phyloP scores from a whole-genome alignment of 768 basidiomycete genomes.

The Leucosporidium scottii region DNA sequence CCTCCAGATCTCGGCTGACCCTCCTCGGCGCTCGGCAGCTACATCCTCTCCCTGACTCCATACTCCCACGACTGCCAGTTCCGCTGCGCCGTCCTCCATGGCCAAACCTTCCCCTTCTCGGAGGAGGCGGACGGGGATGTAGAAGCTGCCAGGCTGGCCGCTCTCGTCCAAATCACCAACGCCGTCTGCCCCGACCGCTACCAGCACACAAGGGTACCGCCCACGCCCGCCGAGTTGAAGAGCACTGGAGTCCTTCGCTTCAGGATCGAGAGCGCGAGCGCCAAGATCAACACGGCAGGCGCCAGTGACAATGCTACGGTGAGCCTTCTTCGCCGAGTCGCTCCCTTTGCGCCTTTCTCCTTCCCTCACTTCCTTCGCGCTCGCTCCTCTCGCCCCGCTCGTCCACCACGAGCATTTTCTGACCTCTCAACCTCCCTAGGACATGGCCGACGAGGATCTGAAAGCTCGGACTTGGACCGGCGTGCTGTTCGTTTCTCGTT shows the following conservation, averaged over 20 bases:
- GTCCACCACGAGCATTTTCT: too few relatives aligned
- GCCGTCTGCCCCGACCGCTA: constrained; percentile 1
- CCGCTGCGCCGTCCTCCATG: not conserved
- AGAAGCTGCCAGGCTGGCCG: not conserved
- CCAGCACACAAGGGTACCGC: not conserved
- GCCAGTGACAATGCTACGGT: constrained; percentile 3
- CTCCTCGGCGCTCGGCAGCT: not conserved
- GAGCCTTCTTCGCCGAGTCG: not conserved
- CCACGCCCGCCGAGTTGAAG: not conserved
- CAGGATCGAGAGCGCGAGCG: not conserved
- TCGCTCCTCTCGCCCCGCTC: too few relatives aligned
- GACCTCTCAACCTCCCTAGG: not conserved
- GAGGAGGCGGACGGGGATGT: not conserved
- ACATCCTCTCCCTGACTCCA: not conserved
- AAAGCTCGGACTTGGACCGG: constrained; percentile 3
- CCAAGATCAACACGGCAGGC: not conserved
- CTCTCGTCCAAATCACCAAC: not conserved
- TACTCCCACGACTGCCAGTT: constrained; percentile 4
- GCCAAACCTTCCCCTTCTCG: not conserved
- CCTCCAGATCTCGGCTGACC: too few relatives aligned
- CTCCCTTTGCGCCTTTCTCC: not conserved
- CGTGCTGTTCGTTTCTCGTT: not conserved
- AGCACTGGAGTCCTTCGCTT: not conserved
- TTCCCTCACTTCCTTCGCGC: too few relatives aligned
- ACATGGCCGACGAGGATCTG: constrained; percentile 1